A percentile compares a stretch with the other conserved stretches of the same genome.
phyloP scores from a whole-genome alignment of 257 asterid genomes.

The Marsdenia floribunda region DNA sequence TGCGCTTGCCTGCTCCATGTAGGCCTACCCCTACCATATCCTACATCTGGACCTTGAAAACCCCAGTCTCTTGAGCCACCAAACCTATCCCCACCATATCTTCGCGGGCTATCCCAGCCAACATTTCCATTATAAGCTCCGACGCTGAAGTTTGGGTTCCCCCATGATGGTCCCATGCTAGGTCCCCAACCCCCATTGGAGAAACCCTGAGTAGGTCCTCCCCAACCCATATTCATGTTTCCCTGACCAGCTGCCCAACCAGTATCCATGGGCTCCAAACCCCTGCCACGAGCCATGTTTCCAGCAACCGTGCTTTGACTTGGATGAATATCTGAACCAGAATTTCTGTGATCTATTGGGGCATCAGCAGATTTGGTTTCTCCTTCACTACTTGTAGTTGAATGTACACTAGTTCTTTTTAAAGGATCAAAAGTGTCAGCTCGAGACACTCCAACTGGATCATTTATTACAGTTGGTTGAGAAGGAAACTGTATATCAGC shows the following conservation, averaged over 20 bases:
- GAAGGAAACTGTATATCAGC: constrained; percentile 32
- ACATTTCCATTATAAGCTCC: constrained; percentile 43
- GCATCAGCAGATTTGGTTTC: constrained; percentile 48
- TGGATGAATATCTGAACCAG: constrained; percentile 45
- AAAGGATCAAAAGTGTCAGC: constrained; percentile 43
- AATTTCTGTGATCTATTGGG: constrained; percentile 31
- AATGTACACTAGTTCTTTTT: constrained; percentile 48
- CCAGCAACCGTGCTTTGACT: constrained; percentile 36
- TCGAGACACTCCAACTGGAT: constrained; percentile 28
- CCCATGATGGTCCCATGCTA: constrained; percentile 49
- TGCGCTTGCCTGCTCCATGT: constrained; percentile 63
- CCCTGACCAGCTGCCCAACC: constrained; percentile 63
- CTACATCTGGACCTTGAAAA: constrained; percentile 51
- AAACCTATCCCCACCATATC: constrained; percentile 59
- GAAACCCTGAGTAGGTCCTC: constrained; percentile 59
- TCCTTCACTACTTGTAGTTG: constrained; percentile 81
- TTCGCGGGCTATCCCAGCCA: constrained; percentile 70
- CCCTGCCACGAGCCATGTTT: constrained; percentile 24
- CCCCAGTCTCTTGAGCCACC: constrained; percentile 64
- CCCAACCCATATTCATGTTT: constrained; percentile 61
- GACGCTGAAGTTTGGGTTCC: constrained; percentile 39
- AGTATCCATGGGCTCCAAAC: constrained; percentile 41
- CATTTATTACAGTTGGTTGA: constrained; percentile 22
- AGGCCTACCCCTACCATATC: constrained; percentile 57
- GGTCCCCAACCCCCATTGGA: constrained; percentile 47